Evolutionary conservation across 2,329 filamentous ascomycete species (phyloP), one percentile per base, ranked within the genome.

Genomic region (Gyromitra esculenta): DNA sequence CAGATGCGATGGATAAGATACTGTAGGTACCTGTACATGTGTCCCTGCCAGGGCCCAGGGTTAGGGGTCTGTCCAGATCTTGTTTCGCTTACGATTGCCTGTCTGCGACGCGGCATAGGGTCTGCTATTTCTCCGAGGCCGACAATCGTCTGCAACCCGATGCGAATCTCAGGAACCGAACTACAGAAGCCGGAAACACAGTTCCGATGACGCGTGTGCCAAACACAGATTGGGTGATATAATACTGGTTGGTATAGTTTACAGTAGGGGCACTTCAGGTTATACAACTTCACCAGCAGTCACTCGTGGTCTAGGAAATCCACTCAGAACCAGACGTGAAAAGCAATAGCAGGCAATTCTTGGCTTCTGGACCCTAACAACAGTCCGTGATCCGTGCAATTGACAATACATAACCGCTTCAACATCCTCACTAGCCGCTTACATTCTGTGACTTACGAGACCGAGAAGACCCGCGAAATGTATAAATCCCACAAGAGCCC

Each of bases 1-100:
- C 60, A 73, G 68, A 76, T 74, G 69, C 21, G 70, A 76, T 64
- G 43, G 73, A 52, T 60, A 71, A 65, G 73, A 60, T 65, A 63
- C 25, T 31, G 1, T 21, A 21, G 18, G 18, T 31, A 3, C 25
- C 3, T 31, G 25, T 31, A 31, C 18, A 21, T 2, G 25, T 31
- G 25, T 31, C 25, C 25, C 25, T 73, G 63, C 15, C 60, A 66
- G 69, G 31, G 50, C 1, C 41, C 35, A 56, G 35, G 45, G 65
- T 67, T 67, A 73, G 50, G 52, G 54, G 13, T 37, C 18, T 21
- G 18, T 21, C 18, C 18, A 21, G 18, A 70, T 70, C 56, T 65
- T n/a, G 25, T 52, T 57, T 59, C 69, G 48, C 60, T 21, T 41
- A 21, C 39, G 37, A 18, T 39, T 71, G 48, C 59, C 48, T 48